Base-by-base conservation (phyloP, 768 basidiomycete species). In the Lactarius indigo region DNA sequence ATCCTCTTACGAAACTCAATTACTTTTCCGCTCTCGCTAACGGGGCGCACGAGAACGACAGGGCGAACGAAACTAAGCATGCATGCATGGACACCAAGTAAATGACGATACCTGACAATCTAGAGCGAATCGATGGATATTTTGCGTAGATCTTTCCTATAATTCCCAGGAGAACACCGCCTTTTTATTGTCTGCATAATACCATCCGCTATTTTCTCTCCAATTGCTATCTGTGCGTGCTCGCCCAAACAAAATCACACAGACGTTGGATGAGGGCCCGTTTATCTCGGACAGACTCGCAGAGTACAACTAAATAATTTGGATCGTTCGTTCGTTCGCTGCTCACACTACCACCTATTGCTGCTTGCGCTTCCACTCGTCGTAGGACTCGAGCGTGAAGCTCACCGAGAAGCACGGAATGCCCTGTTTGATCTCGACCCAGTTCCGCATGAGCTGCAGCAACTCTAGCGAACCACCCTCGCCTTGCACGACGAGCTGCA, bases 381-480 rank as follows among this genome's bases (percentile, higher is more conserved):
- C 93, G 75, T 90, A 94, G 74, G 92, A 89, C 76, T 94, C 92
- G 71, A 94, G 75, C 35, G 92, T 96, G 47, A 96, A 84, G 72
- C 90, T 92, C 35, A 93, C 93, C 77, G 95, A 76, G 74, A 96
- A 94, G 0, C 93, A 91, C 0, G 94, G 92, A 65, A 94, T 88
- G 75, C 92, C 93, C 76, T 91, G 84, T 73, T 92, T 87, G 69
- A 86, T 84, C 93, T n/a, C n/a, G n/a, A n/a, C n/a, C n/a, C n/a
- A n/a, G n/a, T n/a, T n/a, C n/a, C n/a, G n/a, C n/a, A n/a, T n/a
- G n/a, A n/a, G n/a, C n/a, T n/a, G n/a, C n/a, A n/a, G n/a, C n/a
- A n/a, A n/a, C n/a, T n/a, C n/a, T n/a, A n/a, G n/a, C n/a, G n/a
- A n/a, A n/a, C n/a, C n/a, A n/a, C n/a, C n/a, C n/a, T n/a, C n/a